These are phyloP conservation scores for Alternaria sp. DNA, from an alignment of 2,329 filamentous ascomycete species.

Conservation along the genomic window DNA sequence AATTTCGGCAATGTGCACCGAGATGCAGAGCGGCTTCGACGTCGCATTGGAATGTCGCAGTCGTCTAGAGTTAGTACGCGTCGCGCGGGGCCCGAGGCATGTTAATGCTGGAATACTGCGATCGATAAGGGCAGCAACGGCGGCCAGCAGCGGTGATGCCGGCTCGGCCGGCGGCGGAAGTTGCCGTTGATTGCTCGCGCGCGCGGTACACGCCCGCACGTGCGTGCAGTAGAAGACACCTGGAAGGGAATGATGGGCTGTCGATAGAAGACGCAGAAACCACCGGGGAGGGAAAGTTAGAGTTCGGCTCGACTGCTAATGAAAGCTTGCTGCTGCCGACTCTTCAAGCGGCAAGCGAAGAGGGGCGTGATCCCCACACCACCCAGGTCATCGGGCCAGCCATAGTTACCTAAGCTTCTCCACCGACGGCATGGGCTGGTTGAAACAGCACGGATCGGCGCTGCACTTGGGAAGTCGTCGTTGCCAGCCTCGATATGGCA, in stretches of 20 bases:
- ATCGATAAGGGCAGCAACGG: conserved; percentile 8
- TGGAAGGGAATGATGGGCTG: not conserved
- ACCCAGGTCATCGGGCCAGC: conserved; percentile 30
- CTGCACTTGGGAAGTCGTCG: not conserved
- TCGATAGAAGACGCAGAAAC: not conserved
- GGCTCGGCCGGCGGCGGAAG: conserved; percentile 2
- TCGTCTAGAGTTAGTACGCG: not conserved
- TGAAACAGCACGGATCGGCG: conserved; percentile 8
- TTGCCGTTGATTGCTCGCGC: not conserved
- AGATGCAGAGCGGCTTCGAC: not conserved
- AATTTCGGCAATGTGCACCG: conserved; percentile 5
- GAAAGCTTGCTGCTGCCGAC: conserved; percentile 16
- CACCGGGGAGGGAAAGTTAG: not conserved
- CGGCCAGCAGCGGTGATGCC: conserved; percentile 4
- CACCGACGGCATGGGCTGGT: conserved; percentile 15
- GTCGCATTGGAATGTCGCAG: conserved; percentile 27
- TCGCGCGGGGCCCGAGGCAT: conserved; percentile 2
- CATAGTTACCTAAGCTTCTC: conserved; percentile 10
- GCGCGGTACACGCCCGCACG: not conserved
- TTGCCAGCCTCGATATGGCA: conserved; percentile 5
- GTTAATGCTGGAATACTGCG: conserved; percentile 12
- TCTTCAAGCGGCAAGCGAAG: conserved; percentile 25
- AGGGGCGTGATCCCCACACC: conserved; percentile 21
- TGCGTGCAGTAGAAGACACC: not conserved
- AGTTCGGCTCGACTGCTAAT: not conserved